phyloP scores from a whole-genome alignment of 345 rosid species.

The Murraya paniculata region DNA sequence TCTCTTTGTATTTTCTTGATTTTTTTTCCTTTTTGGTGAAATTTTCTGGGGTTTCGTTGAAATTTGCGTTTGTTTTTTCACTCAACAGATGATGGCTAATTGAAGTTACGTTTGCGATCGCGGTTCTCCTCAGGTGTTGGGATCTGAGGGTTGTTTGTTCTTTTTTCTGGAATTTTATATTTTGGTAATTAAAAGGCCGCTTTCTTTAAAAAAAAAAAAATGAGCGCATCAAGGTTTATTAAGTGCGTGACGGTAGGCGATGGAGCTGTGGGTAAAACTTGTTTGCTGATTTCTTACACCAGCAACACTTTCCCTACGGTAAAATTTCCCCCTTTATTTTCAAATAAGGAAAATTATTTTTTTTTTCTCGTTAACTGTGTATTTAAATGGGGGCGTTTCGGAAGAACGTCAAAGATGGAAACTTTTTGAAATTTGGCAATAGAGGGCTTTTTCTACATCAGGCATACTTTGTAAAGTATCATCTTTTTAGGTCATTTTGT shows the following conservation, averaged over 20 bases:
- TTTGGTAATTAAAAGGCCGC: not conserved
- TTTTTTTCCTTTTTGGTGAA: not conserved
- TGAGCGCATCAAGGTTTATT: constrained; percentile 86
- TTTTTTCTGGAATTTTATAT: constrained; percentile 5
- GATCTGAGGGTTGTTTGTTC: constrained; percentile 30
- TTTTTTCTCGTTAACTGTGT: not conserved
- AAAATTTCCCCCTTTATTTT: constrained; percentile 5
- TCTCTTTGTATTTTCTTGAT: not conserved
- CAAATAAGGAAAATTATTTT: not conserved
- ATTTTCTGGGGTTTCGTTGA: constrained; percentile 10
- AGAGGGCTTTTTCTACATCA: not conserved
- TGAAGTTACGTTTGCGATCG: constrained; percentile 18
- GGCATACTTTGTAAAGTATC: not conserved
- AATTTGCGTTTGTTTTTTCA: constrained; percentile 9
- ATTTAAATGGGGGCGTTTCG: not conserved
- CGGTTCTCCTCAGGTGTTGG: constrained; percentile 30
- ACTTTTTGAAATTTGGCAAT: not conserved
- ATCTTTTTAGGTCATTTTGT: not conserved
- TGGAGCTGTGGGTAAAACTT: constrained; percentile 87
- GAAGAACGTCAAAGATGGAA: not conserved
- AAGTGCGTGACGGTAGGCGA: constrained; percentile 91
- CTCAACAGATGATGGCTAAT: constrained; percentile 35
- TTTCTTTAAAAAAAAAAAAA: constrained; percentile 18
- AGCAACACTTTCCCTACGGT: constrained; percentile 88
- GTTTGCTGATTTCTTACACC: constrained; percentile 82